Base-by-base conservation (phyloP, 257 asterid species). In the Voacanga thouarsii region DNA sequence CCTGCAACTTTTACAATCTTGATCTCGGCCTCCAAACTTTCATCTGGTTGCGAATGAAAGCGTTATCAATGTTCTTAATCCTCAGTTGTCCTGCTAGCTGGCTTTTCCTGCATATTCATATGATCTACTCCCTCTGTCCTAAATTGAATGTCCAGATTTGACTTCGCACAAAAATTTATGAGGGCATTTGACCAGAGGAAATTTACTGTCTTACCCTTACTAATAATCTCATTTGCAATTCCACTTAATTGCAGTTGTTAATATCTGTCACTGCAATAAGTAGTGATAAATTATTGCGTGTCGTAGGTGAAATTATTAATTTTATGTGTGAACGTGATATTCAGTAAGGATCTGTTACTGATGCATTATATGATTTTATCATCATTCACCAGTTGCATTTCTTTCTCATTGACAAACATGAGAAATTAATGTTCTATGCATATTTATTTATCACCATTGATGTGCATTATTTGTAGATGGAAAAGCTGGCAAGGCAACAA, bases 401-500 rank as follows among this genome's bases (percentile, higher is more conserved):
- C 60, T 43, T 57, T 51, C 63, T 63, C 28, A 63, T 24, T 16
- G 19, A 51, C 4, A 50, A 68, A 66, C 45, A 50, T 1, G 3
- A 15, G 7, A 41, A 59, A 2, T n/a, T 26, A 57, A 24, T 66
- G 39, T 77, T 49, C 44, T 26, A 1, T 7, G 44, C 74, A 44
- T 70, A 65, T 49, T 66, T n/a, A 63, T 61, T 50, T 63, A 44
- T 74, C 61, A 76, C 53, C 79, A 75, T 79, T 68, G 56, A 77
- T 85, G 71, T 82, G 61, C 76, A 72, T 82, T 75, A 64, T 77
- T 33, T 83, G 86, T 88, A 95, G 99, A 93, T 95, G 91, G 99
- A 95, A 87, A 89, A 88, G 87, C 86, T 95, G 85, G 99, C 99
- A 65, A 88, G 98, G 82, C 97, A 84, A 80, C 93, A 76, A 75